Evolutionary conservation across 371 early-diverging fungal species (phyloP).

Genomic region (Haplosporangium sp.): DNA sequence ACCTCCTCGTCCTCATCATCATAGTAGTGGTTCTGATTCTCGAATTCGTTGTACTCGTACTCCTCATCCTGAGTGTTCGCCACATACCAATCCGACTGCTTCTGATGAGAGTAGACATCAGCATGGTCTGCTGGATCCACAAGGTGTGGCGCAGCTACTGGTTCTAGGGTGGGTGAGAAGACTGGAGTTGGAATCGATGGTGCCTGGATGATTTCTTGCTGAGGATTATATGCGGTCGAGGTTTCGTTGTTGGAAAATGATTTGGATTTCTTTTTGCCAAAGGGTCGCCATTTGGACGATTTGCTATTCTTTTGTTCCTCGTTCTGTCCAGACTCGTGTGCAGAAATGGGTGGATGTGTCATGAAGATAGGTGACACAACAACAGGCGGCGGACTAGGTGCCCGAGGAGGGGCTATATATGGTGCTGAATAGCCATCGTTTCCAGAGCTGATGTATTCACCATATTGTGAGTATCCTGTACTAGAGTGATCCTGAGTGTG

Average conservation of each 20-base stretch:
- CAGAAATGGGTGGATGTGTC: slow-evolving; percentile 8
- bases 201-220: neutral
- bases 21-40: slow-evolving; percentile 20
- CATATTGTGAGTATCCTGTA: slow-evolving; percentile 1
- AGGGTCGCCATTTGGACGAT: slow-evolving; percentile 47
- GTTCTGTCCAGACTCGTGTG: neutral
- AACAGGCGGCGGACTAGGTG: slow-evolving; percentile 17
- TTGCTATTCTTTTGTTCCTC: slow-evolving; percentile 19
- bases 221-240: slow-evolving; percentile 1
- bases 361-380: slow-evolving; percentile 30
- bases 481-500: neutral
- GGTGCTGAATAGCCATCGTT: slow-evolving; percentile 6
- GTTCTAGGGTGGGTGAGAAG: neutral
- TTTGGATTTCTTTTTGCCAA: slow-evolving; percentile 54
- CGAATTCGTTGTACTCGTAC: slow-evolving; percentile 1
- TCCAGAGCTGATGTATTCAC: neutral
- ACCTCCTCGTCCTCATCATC: slow-evolving; percentile 46
- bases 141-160: slow-evolving; percentile 3
- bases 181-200: neutral
- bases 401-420: slow-evolving; percentile 8
- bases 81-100: slow-evolving; percentile 34
- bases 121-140: slow-evolving; percentile 5
- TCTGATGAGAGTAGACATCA: slow-evolving; percentile 12
- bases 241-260: slow-evolving; percentile 28
- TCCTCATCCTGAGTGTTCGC: slow-evolving; percentile 9